Base-by-base conservation (phyloP, 257 asterid species). In the Coffea canephora region DNA sequence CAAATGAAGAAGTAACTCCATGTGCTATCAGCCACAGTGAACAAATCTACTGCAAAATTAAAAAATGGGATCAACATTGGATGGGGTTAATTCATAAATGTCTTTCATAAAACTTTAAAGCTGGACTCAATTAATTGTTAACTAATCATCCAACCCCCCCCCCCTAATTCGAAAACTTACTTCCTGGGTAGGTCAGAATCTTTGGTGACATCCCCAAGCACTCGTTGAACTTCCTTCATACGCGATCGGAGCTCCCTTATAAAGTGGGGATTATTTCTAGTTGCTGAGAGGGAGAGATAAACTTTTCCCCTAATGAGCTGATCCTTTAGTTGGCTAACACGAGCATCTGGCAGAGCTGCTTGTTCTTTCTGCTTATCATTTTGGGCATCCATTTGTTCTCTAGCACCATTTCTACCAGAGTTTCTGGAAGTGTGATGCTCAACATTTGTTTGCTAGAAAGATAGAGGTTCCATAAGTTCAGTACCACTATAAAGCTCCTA, bases 211-310 rank as follows among this genome's bases (percentile, higher is more conserved):
- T 83, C 94, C 75, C 97, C 98, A 84, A 95, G 94, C 55, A 85
- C 91, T 74, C 91, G 89, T 23, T 65, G 85, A 79, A 92, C 93
- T 90, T 95, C 98, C 85, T 93, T 95, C 82, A 93, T 89, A 36
- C 94, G 96, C 89, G 89, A 84, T 8, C 98, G 91, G 65, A 95
- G 95, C 86, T 95, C 98, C 89, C 95, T 90, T 21, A 88, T 80
- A 78, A 91, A 93, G 88, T 84, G 95, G 66, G 94, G 88, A 84
- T 93, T 89, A 81, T 80, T 91, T 83, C 91, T 89, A 78, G 98
- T 90, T 3, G 87, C 93, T 21, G 96, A 83, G 73, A 94, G 97
- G 78, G 98, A 87, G 75, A 93, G 96, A 83, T 88, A 95, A 81
- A 95, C 93, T 84, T 77, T 89, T 75, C 85, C 98, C 76, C 82